Evolutionary conservation across 2,329 filamentous ascomycete genomes (phyloP).

Genomic region (Talaromyces sp.): DNA sequence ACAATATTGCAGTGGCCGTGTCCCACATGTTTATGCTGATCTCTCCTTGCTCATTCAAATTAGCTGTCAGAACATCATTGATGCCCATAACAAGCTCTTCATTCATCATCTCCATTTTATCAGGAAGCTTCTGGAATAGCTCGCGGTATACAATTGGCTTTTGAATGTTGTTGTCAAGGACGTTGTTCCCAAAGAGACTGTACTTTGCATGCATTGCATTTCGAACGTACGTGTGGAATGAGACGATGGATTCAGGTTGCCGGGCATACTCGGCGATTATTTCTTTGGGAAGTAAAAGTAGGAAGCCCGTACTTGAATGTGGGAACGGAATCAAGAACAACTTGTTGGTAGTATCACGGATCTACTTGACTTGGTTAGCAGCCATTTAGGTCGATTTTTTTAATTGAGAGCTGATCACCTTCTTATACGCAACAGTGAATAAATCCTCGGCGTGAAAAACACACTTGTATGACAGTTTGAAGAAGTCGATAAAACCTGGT

Average conservation of each 20-base stretch:
- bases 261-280: neutral
- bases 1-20: neutral
- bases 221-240: neutral
- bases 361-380: neutral
- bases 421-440: neutral
- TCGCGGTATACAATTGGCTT: neutral
- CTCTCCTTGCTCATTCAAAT: neutral
- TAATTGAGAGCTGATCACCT: neutral
- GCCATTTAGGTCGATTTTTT: neutral
- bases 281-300: neutral
- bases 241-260: constrained; percentile 1
- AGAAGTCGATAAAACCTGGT: neutral
- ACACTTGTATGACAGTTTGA: neutral
- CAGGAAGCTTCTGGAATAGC: neutral
- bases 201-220: constrained; percentile 1
- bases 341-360: neutral
- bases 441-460: neutral
- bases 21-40: neutral
- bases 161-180: neutral
- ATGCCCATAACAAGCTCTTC: neutral
- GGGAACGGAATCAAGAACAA: neutral
- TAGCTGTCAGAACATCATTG: neutral
- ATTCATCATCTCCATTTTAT: constrained; percentile 2
- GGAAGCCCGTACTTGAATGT: neutral
- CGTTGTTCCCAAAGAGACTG: neutral